Percentiles rank a stretch among this genome's conserved stretches.
phyloP scores from a whole-genome alignment of 371 early-diverging fungal genomes.

The Enterospora canceri region DNA sequence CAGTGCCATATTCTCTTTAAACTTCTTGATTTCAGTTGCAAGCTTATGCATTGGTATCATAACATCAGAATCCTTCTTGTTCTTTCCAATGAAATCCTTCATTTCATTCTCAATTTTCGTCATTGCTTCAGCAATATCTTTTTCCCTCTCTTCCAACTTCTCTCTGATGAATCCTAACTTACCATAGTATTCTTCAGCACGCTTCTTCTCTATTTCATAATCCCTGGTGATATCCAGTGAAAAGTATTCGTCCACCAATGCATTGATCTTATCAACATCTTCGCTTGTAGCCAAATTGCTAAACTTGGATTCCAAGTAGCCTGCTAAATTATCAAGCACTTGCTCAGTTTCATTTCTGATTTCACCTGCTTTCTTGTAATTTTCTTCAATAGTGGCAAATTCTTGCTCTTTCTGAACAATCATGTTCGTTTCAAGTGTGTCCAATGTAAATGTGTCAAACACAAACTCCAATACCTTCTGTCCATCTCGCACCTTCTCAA shows the following conservation, averaged over 20 bases:
- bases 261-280: slow-evolving; percentile 12
- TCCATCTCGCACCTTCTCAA: neutral
- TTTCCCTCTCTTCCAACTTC: slow-evolving; percentile 8
- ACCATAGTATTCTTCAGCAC: neutral
- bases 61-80: slow-evolving; percentile 1
- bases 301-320: slow-evolving; percentile 5
- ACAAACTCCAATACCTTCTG: slow-evolving; percentile 1
- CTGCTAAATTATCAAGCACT: slow-evolving; percentile 9
- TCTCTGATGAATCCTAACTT: slow-evolving; percentile 14
- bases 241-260: slow-evolving; percentile 20
- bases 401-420: slow-evolving; percentile 11
- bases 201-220: slow-evolving; percentile 15
- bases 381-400: slow-evolving; percentile 18
- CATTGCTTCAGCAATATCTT: neutral
- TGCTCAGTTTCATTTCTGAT: slow-evolving; percentile 34
- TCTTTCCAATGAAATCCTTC: slow-evolving; percentile 9
- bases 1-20: slow-evolving; percentile 10
- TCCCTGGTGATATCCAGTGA: neutral
- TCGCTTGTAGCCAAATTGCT: slow-evolving; percentile 2
- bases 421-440: slow-evolving; percentile 1
- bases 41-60: slow-evolving; percentile 14
- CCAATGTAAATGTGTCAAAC: slow-evolving; percentile 3
- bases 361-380: slow-evolving; percentile 20
- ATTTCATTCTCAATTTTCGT: neutral
- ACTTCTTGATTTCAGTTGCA: slow-evolving; percentile 7